These are phyloP conservation scores for Xylariaceae sp. DNA, from an alignment of 2,329 filamentous ascomycete species.

Conservation along the genomic window DNA sequence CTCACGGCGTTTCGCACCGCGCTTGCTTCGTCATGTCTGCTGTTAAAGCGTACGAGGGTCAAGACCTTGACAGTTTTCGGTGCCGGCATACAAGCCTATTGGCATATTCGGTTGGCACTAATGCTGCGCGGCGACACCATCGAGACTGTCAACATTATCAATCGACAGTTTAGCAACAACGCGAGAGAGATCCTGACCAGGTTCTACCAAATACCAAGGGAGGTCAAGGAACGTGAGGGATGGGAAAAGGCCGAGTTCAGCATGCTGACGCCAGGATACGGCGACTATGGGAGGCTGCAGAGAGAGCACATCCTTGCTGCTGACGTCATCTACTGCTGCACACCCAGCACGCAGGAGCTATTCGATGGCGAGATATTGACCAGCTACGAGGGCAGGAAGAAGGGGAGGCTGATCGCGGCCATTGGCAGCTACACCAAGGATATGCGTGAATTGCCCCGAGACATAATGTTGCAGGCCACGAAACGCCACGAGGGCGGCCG, in stretches of 20 bases:
- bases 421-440: conserved; percentile 63
- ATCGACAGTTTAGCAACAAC: conserved; percentile 60
- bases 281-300: conserved; percentile 59
- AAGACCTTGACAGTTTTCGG: conserved; percentile 80
- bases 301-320: conserved; percentile 65
- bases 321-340: conserved; percentile 86
- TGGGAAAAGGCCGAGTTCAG: conserved; percentile 64
- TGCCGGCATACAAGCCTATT: conserved; percentile 84
- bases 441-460: conserved; percentile 80
- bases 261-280: conserved; percentile 63
- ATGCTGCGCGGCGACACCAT: conserved; percentile 66
- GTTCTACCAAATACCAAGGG: conserved; percentile 39
- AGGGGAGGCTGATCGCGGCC: conserved; percentile 66
- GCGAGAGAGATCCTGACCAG: conserved; percentile 47
- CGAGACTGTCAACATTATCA: conserved; percentile 76
- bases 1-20: conserved; percentile 79
- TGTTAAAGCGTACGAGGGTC: conserved; percentile 61
- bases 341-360: conserved; percentile 65
- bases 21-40: conserved; percentile 61
- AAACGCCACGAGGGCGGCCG: conserved; percentile 39
- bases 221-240: conserved; percentile 51
- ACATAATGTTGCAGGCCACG: conserved; percentile 61
- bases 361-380: conserved; percentile 73
- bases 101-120: conserved; percentile 83
- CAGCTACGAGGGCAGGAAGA: conserved; percentile 61